Percentiles rank a stretch among this genome's conserved stretches.
phyloP scores from a whole-genome alignment of 2,329 filamentous ascomycete species.

The Karstenula rhodostoma region DNA sequence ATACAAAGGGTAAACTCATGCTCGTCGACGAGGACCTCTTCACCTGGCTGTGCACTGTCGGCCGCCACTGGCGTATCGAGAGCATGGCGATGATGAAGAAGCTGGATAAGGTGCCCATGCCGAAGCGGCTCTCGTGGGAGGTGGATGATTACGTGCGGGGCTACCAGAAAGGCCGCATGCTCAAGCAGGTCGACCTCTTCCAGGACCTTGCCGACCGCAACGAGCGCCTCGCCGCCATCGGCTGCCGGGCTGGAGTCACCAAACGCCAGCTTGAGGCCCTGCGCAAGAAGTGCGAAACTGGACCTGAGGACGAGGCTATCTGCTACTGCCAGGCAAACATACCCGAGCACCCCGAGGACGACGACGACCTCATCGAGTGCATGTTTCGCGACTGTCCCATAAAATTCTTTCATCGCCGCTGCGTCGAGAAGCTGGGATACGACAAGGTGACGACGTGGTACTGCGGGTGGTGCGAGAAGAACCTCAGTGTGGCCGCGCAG shows the following conservation, averaged over 20 bases:
- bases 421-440: constrained; percentile 29
- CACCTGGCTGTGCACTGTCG: constrained; percentile 20
- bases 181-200: constrained; percentile 24
- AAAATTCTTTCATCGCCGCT: constrained; percentile 33
- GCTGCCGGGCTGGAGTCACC: neutral
- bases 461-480: constrained; percentile 30
- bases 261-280: constrained; percentile 22
- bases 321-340: constrained; percentile 31
- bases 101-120: constrained; percentile 10
- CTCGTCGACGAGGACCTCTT: constrained; percentile 33
- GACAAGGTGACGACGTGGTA: constrained; percentile 35
- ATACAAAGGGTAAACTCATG: constrained; percentile 32
- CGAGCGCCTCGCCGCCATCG: neutral
- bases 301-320: constrained; percentile 6
- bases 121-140: constrained; percentile 24
- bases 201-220: constrained; percentile 6
- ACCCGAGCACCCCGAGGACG: neutral
- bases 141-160: constrained; percentile 15
- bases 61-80: neutral
- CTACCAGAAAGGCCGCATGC: constrained; percentile 21
- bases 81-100: neutral
- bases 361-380: constrained; percentile 24
- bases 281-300: constrained; percentile 15
- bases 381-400: constrained; percentile 26
- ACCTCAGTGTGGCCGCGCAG: constrained; percentile 25